A percentile compares a stretch with the other conserved stretches of the same genome.
phyloP scores from a whole-genome alignment of 495 filamentous ascomycete genomes.

The Podospora appendiculata region DNA sequence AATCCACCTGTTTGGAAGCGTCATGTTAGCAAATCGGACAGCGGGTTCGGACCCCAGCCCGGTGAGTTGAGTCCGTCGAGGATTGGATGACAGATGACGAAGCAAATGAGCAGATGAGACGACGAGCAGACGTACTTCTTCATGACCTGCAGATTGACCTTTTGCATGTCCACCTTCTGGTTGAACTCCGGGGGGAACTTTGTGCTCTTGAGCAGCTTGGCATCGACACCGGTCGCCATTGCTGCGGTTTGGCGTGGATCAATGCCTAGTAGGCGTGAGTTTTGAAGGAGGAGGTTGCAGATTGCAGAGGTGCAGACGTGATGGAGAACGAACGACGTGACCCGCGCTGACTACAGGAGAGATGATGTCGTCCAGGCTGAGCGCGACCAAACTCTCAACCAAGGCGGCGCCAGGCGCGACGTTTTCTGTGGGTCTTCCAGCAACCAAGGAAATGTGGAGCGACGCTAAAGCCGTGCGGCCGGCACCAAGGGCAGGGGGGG shows the following conservation, averaged over 20 bases:
- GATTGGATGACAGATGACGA: too few relatives aligned
- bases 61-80: too few relatives aligned
- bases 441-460: background rate
- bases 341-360: background rate
- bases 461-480: background rate
- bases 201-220: slow-evolving; percentile 78
- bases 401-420: background rate
- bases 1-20: slow-evolving; percentile 65
- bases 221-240: slow-evolving; percentile 74
- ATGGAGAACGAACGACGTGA: too few relatives aligned
- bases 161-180: slow-evolving; percentile 92
- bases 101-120: too few relatives aligned
- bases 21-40: background rate
- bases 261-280: background rate
- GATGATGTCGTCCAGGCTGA: background rate
- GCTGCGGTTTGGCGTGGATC: background rate
- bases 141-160: slow-evolving; percentile 95
- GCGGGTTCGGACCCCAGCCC: too few relatives aligned
- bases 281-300: background rate
- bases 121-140: slow-evolving; percentile 61
- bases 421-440: background rate
- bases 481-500: too few relatives aligned
- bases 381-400: too few relatives aligned
- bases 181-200: slow-evolving; percentile 94
- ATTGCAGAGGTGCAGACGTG: background rate